A percentile compares a stretch with the other conserved stretches of the same genome.
phyloP scores from a whole-genome alignment of 805 yeast genomes.

The Osmozyma mogii region DNA sequence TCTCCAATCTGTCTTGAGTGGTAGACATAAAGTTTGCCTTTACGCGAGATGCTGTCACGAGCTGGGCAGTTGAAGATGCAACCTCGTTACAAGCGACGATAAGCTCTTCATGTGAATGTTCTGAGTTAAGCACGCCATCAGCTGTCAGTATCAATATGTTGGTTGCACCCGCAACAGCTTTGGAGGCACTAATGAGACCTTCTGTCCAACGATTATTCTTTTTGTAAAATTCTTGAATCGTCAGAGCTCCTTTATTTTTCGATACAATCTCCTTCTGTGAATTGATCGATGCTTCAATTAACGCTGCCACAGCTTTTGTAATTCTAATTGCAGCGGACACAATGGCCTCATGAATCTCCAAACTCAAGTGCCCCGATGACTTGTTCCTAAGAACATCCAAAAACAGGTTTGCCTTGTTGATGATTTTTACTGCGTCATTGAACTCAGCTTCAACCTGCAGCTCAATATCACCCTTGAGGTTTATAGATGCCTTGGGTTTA shows the following conservation, averaged over 20 bases:
- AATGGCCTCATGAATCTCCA: conserved; percentile 69
- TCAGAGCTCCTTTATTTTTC: conserved; percentile 56
- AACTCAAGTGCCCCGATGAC: too few species aligned
- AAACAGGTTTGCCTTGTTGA: too few species aligned
- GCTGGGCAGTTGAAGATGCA: conserved; percentile 86
- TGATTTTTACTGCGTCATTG: too few species aligned
- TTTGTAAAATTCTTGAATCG: conserved; percentile 70
- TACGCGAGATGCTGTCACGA: conserved; percentile 86
- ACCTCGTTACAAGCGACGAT: conserved; percentile 90
- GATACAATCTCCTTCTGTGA: conserved; percentile 77
- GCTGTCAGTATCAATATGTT: conserved; percentile 78
- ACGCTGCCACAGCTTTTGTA: conserved; percentile 64
- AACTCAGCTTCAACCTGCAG: not conserved
- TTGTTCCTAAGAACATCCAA: too few species aligned
- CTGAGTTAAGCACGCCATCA: conserved; percentile 63
- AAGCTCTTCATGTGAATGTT: conserved; percentile 70
- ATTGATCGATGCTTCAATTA: conserved; percentile 69
- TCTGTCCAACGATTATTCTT: conserved; percentile 91
- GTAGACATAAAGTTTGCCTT: conserved; percentile 71
- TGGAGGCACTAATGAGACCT: conserved; percentile 84
- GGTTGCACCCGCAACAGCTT: conserved; percentile 78
- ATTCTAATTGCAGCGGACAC: conserved; percentile 73
- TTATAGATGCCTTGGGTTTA: too few species aligned
- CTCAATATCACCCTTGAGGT: too few species aligned
- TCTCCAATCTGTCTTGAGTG: conserved; percentile 67